phyloP scores from a whole-genome alignment of 768 basidiomycete species.

The Lactarius psammicola region DNA sequence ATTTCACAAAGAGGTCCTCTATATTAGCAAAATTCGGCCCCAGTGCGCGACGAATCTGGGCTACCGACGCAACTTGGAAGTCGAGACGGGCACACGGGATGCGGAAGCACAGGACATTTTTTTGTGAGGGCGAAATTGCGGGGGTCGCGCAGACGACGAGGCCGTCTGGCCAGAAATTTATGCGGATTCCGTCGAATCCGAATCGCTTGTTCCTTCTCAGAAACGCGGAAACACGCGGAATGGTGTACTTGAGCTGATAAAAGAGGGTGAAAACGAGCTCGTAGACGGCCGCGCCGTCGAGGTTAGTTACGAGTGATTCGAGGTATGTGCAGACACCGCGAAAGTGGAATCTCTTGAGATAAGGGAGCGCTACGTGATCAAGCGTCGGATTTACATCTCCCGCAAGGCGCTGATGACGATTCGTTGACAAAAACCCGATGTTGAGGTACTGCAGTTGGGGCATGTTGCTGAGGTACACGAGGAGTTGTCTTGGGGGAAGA shows the following conservation, averaged over 20 bases:
- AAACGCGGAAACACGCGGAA: constrained; percentile 2
- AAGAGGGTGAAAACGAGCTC: background rate
- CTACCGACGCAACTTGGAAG: constrained; percentile 4
- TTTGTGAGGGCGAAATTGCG: background rate
- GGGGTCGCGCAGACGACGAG: background rate
- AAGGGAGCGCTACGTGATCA: background rate
- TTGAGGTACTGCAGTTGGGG: constrained; percentile 1
- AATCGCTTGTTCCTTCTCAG: constrained; percentile 1
- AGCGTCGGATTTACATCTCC: background rate
- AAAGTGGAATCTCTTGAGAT: background rate
- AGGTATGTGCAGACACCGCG: constrained; percentile 2
- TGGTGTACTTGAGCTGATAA: constrained; percentile 5
- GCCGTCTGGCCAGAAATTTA: background rate
- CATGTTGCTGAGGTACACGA: constrained; percentile 1
- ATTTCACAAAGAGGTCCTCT: constrained; percentile 3
- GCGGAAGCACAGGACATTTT: background rate
- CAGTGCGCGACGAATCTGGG: background rate
- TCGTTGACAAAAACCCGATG: background rate
- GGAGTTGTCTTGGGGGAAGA: constrained; percentile 1
- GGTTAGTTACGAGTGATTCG: background rate
- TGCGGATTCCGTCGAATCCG: constrained; percentile 6
- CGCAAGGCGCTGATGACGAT: background rate
- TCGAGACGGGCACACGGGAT: background rate
- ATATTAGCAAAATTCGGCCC: constrained; percentile 1
- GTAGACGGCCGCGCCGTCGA: background rate